Percentiles rank a stretch among this genome's conserved stretches.
Conservation (phyloP, 2,329 filamentous ascomycete species). For the Coleophoma cylindrospora region DNA sequence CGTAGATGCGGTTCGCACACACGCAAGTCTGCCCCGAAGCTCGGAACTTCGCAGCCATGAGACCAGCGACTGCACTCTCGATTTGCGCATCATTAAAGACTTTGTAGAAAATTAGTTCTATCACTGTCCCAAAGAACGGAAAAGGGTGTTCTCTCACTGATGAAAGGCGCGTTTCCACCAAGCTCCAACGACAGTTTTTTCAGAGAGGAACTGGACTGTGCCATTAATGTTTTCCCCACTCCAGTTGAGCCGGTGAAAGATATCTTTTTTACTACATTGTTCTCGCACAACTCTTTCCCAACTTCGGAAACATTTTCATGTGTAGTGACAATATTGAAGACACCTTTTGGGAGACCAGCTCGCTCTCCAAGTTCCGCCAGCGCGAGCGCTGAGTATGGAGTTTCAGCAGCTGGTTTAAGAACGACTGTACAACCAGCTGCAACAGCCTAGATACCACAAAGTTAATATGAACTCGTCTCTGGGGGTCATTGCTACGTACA, state of each 20-base stretch:
- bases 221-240: constrained; percentile 31
- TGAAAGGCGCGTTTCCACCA: constrained; percentile 33
- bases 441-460: constrained; percentile 51
- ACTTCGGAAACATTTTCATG: constrained; percentile 34
- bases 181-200: constrained; percentile 35
- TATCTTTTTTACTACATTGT: constrained; percentile 19
- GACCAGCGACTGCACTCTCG: constrained; percentile 74
- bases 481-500: too few relatives aligned
- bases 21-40: constrained; percentile 70
- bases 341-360: constrained; percentile 72
- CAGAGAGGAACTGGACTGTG: constrained; percentile 30
- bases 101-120: too few relatives aligned
- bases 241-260: constrained; percentile 32
- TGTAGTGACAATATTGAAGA: constrained; percentile 60
- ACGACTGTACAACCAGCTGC: constrained; percentile 83
- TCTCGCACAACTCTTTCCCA: constrained; percentile 29
- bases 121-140: too few relatives aligned
- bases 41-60: constrained; percentile 83
- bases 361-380: constrained; percentile 70
- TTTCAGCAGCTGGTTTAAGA: constrained; percentile 83
- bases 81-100: constrained; percentile 93
- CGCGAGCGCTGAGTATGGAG: constrained; percentile 68
- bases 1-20: constrained; percentile 37
- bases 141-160: neutral
- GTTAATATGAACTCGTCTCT: too few relatives aligned